Evolutionary conservation across 306 rosid species (phyloP).

Genomic region (Vigna unguiculata): DNA sequence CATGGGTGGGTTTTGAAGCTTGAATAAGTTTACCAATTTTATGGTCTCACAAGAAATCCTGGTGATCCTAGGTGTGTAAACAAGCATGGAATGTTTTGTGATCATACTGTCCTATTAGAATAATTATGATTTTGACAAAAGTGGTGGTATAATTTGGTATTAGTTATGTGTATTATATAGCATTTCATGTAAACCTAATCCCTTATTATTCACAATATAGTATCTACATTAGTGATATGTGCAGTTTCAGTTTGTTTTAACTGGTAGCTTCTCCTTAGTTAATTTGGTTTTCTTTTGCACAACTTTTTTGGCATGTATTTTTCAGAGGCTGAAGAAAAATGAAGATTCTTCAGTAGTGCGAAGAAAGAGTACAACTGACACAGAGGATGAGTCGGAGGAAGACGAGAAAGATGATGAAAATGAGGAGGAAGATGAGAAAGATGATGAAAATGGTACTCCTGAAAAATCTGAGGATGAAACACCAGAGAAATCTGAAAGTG

Average conservation of each 20-base stretch:
- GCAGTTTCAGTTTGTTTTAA: constrained; percentile 19
- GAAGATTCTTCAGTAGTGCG: constrained; percentile 60
- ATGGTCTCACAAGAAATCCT: background rate
- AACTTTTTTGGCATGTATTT: constrained; percentile 40
- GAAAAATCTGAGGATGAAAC: constrained; percentile 86
- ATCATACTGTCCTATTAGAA: background rate
- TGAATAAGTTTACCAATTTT: background rate
- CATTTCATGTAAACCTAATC: constrained; percentile 21
- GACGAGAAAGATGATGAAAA: constrained; percentile 62
- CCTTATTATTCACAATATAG: background rate
- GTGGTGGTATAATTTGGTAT: constrained; percentile 5
- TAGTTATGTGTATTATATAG: constrained; percentile 11
- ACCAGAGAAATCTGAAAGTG: constrained; percentile 73
- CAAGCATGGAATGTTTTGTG: background rate
- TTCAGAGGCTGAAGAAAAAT: constrained; percentile 70
- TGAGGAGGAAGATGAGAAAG: constrained; percentile 74
- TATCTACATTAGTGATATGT: background rate
- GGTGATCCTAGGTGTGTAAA: background rate
- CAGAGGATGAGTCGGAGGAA: constrained; percentile 75
- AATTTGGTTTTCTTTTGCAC: constrained; percentile 26
- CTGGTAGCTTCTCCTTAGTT: constrained; percentile 27
- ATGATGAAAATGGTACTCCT: constrained; percentile 67
- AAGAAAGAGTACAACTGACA: constrained; percentile 64
- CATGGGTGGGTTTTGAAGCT: background rate
- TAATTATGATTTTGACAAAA: background rate